Evolutionary conservation across 352 stramenopile genomes (phyloP).

Genomic region (Aphanomyces cochlioides): DNA sequence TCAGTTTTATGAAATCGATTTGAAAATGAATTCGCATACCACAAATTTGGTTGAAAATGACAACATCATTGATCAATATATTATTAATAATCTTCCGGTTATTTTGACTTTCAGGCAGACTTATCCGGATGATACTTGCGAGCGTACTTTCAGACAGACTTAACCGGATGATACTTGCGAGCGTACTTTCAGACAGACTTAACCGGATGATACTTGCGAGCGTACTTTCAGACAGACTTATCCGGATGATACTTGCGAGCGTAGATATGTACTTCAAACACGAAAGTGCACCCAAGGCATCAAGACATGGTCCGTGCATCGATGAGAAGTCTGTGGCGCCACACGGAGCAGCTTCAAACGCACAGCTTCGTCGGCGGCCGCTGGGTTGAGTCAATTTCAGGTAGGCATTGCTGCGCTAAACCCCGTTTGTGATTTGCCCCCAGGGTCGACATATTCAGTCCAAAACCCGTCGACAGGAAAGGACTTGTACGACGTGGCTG

Average conservation of each 20-base stretch:
- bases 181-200: background rate
- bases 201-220: background rate
- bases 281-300: background rate
- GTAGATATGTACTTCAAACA: background rate
- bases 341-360: slow-evolving; percentile 65
- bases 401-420: background rate
- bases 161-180: background rate
- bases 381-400: slow-evolving; percentile 54
- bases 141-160: background rate
- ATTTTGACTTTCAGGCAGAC: too few relatives aligned
- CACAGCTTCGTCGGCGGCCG: slow-evolving; percentile 74
- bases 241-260: background rate
- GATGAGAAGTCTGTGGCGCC: slow-evolving; percentile 36
- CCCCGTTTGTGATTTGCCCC: background rate
- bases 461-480: slow-evolving; percentile 72
- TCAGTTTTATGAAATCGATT: too few relatives aligned
- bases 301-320: background rate
- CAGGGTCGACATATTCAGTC: slow-evolving; percentile 11
- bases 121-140: background rate
- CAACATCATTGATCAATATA: too few relatives aligned
- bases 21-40: too few relatives aligned
- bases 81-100: too few relatives aligned
- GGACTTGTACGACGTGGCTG: slow-evolving; percentile 62
- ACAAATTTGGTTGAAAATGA: too few relatives aligned
- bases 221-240: background rate